phyloP scores from a whole-genome alignment of 495 filamentous ascomycete species.

The Filosporella fistucella region DNA sequence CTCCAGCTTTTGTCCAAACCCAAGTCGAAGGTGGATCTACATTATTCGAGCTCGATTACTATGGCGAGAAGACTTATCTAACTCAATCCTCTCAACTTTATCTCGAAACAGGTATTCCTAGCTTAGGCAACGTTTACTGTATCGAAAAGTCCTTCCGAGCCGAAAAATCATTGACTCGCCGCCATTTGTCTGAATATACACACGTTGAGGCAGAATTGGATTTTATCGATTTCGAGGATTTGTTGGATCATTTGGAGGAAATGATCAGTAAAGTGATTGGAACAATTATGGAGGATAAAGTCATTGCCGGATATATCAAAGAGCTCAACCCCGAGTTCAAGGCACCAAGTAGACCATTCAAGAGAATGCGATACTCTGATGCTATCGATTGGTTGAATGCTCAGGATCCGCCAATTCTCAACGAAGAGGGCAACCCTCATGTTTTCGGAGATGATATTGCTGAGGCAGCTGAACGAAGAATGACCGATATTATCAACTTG shows the following conservation, averaged over 20 bases:
- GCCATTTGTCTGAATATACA: constrained; percentile 93
- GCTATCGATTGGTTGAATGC: constrained; percentile 91
- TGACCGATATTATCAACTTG: constrained; percentile 93
- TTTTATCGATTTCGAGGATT: constrained; percentile 89
- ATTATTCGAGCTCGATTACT: constrained; percentile 92
- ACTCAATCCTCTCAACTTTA: constrained; percentile 98
- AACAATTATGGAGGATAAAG: constrained; percentile 65
- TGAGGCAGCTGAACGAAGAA: constrained; percentile 91
- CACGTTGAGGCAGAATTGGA: constrained; percentile 97
- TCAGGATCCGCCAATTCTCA: constrained; percentile 71
- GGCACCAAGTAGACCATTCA: constrained; percentile 79
- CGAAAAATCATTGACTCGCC: constrained; percentile 90
- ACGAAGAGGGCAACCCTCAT: constrained; percentile 89
- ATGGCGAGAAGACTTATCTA: constrained; percentile 87
- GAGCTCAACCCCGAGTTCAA: constrained; percentile 86
- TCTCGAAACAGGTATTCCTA: constrained; percentile 90
- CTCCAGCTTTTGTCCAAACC: constrained; percentile 96
- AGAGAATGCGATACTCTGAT: constrained; percentile 91
- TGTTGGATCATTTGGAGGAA: constrained; percentile 86
- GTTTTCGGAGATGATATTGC: constrained; percentile 97
- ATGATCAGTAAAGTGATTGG: constrained; percentile 87
- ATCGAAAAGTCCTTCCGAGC: constrained; percentile 98
- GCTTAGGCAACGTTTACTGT: constrained; percentile 91
- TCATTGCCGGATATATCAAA: constrained; percentile 63
- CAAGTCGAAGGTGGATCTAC: constrained; percentile 96